Conservation (phyloP, 2,329 filamentous ascomycete genomes). For the Ambrosiella xylebori region DNA sequence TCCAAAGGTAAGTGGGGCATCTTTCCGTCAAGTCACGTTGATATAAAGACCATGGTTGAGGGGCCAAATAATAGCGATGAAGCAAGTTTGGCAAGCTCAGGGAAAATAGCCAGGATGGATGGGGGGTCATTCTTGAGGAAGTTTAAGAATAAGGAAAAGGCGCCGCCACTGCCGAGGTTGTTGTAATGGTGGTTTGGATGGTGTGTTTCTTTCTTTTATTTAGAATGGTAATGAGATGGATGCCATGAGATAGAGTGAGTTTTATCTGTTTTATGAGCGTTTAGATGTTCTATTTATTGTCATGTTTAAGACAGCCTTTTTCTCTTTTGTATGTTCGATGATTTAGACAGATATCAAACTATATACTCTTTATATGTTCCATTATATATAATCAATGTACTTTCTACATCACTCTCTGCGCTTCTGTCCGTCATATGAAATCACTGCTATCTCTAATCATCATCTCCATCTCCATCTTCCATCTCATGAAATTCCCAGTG, state of each 20-base stretch:
- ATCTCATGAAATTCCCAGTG: neutral
- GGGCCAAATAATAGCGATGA: neutral
- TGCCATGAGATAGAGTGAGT: neutral
- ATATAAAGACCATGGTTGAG: conserved; percentile 28
- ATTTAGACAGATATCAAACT: neutral
- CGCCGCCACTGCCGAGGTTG: neutral
- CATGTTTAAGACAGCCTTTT: neutral
- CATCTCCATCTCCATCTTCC: neutral
- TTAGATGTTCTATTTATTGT: neutral
- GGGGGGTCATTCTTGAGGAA: conserved; percentile 3
- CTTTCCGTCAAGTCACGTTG: conserved; percentile 34
- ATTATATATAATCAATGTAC: neutral
- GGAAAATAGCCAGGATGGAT: neutral
- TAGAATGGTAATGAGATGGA: neutral
- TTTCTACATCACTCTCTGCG: neutral
- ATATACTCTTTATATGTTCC: neutral
- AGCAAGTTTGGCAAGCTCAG: conserved; percentile 2
- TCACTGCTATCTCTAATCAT: neutral
- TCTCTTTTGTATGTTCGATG: neutral
- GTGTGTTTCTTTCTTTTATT: neutral
- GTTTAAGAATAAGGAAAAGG: conserved; percentile 10
- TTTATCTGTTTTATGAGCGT: neutral
- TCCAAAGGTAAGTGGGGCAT: conserved; percentile 35
- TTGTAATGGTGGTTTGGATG: neutral
- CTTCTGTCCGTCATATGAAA: neutral